Base-by-base conservation (phyloP, 2,329 filamentous ascomycete genomes). In the Anthostomella pinea region DNA sequence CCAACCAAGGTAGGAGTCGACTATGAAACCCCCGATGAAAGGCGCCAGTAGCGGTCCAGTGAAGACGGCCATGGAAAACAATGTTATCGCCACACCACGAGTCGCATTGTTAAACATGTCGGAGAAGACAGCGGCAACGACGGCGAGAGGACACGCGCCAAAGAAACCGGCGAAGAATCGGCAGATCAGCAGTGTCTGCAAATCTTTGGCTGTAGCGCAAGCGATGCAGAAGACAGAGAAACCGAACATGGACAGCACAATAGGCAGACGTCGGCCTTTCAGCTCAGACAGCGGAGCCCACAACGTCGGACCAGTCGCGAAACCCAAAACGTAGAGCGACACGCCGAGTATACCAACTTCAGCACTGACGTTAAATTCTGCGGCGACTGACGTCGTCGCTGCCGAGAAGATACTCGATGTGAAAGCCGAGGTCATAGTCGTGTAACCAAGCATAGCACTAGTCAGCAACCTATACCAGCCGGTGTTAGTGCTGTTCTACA, bases 121-220 rank as follows among this genome's bases (percentile, higher is more conserved):
- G 15, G 78, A 79, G 61, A 85, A 85, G 35, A 85, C 78, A 40
- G 81, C 83, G 3, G 79, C 82, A 35, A 83, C 82, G 54, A 86
- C 71, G 48, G 85, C 75, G 26, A 87, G 63, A 3, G 81, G 78
- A 41, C 77, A 82, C 33, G 81, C 82, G 18, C 83, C 84, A 45
- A 84, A 84, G 57, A 85, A 83, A 31, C 86, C 85, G 41, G 68
- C 67, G 51, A 89, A 85, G 65, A 91, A 87, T 10, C 86, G 79
- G 53, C 79, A 81, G 39, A 89, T 73, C 16, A 86, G 67, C 14
- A 91, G 67, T 0, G 82, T 81, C 52, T 83, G 80, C 29, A 89
- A 70, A 43, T 82, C 82, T 52, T 85, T 81, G 41, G 72, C 74
- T 3, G 77, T 77, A 6, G 79, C 84, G 30, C 78, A 72, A 5